These are phyloP conservation scores for Noccaea caerulescens DNA, from an alignment of 345 rosid genomes.

Conservation along the genomic window DNA sequence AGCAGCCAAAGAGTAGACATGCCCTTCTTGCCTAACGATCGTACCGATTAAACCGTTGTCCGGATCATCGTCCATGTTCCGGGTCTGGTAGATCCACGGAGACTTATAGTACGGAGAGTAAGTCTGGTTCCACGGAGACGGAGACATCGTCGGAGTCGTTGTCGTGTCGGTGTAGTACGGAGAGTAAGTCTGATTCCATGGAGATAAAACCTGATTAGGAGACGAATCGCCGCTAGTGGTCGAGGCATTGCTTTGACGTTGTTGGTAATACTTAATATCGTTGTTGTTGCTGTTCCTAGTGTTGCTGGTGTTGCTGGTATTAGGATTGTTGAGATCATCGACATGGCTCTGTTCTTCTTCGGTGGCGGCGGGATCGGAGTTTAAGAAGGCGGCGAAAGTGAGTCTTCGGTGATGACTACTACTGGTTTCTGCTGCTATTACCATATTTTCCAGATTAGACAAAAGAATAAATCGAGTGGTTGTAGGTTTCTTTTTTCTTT, in stretches of 20 bases:
- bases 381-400: conserved; percentile 61
- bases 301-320: conserved; percentile 41
- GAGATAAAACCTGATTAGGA: conserved; percentile 54
- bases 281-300: too few relatives aligned
- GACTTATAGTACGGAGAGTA: conserved; percentile 55
- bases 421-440: conserved; percentile 28
- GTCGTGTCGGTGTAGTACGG: conserved; percentile 55
- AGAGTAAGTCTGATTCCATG: conserved; percentile 58
- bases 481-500: background rate
- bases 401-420: conserved; percentile 49
- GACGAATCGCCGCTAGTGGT: conserved; percentile 55
- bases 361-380: conserved; percentile 47
- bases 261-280: conserved; percentile 7
- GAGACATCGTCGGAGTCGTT: conserved; percentile 53
- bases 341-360: conserved; percentile 41
- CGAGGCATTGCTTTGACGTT: conserved; percentile 41
- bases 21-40: conserved; percentile 67
- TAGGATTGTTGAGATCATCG: conserved; percentile 21
- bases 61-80: conserved; percentile 19
- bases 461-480: conserved; percentile 1
- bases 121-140: conserved; percentile 67
- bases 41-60: conserved; percentile 58
- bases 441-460: conserved; percentile 28
- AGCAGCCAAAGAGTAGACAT: conserved; percentile 69
- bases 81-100: conserved; percentile 47